Base-by-base conservation (phyloP, 208 protist species). In the Leishmania major region DNA sequence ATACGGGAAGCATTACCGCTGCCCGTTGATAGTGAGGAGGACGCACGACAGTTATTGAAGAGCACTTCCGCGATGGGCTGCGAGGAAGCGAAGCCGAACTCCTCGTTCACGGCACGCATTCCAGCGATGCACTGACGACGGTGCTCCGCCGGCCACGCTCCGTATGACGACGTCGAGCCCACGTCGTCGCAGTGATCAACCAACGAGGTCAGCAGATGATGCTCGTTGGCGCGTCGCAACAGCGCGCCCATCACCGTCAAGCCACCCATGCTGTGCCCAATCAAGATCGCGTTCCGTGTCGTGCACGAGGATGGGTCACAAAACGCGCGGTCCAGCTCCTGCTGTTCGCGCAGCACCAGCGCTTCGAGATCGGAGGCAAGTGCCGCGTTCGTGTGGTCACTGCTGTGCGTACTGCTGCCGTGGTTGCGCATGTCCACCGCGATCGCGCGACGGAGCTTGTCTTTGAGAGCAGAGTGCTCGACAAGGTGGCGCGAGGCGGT, bases 241-340 rank as follows among this genome's bases (percentile, higher is more conserved):
- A 97, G 81, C 62, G 78, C 49, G 28, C 89, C 92, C 79, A 96
- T 95, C 25, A 94, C 69, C 51, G 93, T 85, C 11, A 96, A 79
- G 22, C 94, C 94, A n/a, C 94, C 93, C 94, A 97, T 97, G 78
- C 94, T 97, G 87, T 97, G 94, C 1, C 92, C 94, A 76, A 97
- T 91, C 17, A 95, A 59, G n/a, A 97, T 85, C 1, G 82, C 72
- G 74, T 86, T 69, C 22, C 80, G 82, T 22, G 81, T 83, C 19
- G 55, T 80, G 74, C 79, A 80, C 19, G 25, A 31, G 10, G 49
- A 31, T 5, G 84, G 73, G 49, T 75, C 49, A 45, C 17, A 49
- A 35, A 82, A 78, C 60, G 45, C 53, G 35, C 73, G 70, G 67
- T 71, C 77, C 49, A 87, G 73, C 72, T 80, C 81, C 53, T 80